Base-by-base conservation (phyloP, 2,329 filamentous ascomycete species). In the Pleurostoma richardsiae region DNA sequence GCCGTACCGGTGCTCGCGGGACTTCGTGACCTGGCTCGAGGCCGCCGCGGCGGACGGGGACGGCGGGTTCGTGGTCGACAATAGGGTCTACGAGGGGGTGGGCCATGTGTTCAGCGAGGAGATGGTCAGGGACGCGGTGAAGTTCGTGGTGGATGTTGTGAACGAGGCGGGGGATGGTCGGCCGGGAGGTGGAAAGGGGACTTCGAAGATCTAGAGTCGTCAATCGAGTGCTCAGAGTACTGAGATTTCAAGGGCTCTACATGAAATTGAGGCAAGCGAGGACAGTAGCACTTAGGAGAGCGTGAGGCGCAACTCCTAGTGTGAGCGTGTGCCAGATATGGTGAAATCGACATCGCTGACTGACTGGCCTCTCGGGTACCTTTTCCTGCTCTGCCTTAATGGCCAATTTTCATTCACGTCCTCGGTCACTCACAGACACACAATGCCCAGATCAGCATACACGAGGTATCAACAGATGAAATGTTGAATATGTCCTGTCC, bases 121-220 rank as follows among this genome's bases (percentile, higher is more conserved):
- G 5, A 92, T 94, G 88, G 73, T 82, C 29, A 66, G 68, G 51
- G 84, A 86, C 58, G 77, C 86, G 4, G 73, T 85, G 8, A 64
- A 66, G 33, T 92, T 88, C 63, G 63, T 92, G 31, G 63, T 75
- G 11, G 68, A 75, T 38, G 69, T 62, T 5, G 68, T 80, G 19
- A 63, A 57, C 8, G 57, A 60, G 5, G 55, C 56, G 2, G 58
- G 60, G 31, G 48, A 46, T 58, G 60, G 39, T 50, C 61, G 44
- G 54, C 56, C 43, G 6, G 42, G 46, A 3, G 44, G 56, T 7
- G 47, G 59, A 6, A 60, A 57, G 48, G 62, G 63, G 38, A 59
- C 58, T 47, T 43, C 49, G 7, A 50, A 29, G 11, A 41, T 49
- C 6, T 45, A 41, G 27, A 10, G 28, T 41, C 19, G 19, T 19